These are phyloP conservation scores for Penicillium sp. DNA, from an alignment of 2,329 filamentous ascomycete species.

Conservation along the genomic window DNA sequence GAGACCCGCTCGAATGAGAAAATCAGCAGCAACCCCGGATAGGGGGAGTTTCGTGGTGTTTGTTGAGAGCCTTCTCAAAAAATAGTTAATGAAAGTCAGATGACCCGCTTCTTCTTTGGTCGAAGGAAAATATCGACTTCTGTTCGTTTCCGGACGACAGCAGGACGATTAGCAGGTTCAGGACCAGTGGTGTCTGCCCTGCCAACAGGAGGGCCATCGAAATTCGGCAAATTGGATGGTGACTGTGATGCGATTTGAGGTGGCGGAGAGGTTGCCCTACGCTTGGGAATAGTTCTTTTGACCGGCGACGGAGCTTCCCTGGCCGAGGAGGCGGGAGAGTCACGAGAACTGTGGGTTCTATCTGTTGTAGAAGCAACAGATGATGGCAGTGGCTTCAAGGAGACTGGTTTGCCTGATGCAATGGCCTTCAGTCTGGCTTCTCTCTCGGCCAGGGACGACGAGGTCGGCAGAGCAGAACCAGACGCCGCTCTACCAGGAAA, in stretches of 20 bases:
- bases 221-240: background rate
- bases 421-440: constrained; percentile 25
- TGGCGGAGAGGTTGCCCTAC: constrained; percentile 14
- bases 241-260: background rate
- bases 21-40: background rate
- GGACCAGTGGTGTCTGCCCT: background rate
- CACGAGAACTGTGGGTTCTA: background rate
- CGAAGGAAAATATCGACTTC: constrained; percentile 35
- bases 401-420: constrained; percentile 27
- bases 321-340: background rate
- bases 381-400: background rate
- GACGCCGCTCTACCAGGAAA: background rate
- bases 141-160: constrained; percentile 32
- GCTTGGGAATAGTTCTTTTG: constrained; percentile 12
- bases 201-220: background rate
- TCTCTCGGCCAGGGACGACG: constrained; percentile 14
- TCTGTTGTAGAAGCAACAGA: constrained; percentile 1
- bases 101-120: constrained; percentile 26
- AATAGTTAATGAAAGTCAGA: background rate
- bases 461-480: background rate
- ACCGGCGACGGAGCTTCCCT: constrained; percentile 4
- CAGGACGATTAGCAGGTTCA: constrained; percentile 18
- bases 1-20: background rate
- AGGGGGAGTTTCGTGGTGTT: too few species aligned
- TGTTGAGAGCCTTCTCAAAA: too few species aligned